Base-by-base conservation (phyloP, 345 rosid species). In the Psidium guajava region DNA sequence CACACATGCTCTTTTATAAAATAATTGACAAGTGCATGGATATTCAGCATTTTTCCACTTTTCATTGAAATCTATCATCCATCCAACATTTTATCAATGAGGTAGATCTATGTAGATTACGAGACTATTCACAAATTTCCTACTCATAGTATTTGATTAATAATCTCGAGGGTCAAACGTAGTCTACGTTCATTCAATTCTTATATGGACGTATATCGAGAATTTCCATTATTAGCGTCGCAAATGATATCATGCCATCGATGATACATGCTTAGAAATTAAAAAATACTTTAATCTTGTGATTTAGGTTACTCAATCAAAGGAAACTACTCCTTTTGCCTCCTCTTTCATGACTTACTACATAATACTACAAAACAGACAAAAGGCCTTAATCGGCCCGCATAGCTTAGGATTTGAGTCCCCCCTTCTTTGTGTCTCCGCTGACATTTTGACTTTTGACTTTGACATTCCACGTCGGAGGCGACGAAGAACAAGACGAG, bases 81-180 rank as follows among this genome's bases (percentile, higher is more conserved):
- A 28, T 59, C 36, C 32, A 1, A 61, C 1, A 52, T 20, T 54
- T 54, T 18, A 16, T 54, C 56, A 20, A 20, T 6, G 6, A 8
- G 44, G 0, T 2, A 32, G 12, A 18, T 0, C 36, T 3, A 6
- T 32, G 5, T 32, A 32, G 6, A 64, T 15, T 28, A 61, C 42
- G 2, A 58, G 64, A 58, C 16, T 25, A 58, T 25, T 11, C 27
- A 28, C 36, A n/a, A 9, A n/a, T 59, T 27, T n/a, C 5, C 0
- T 0, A 0, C 22, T 14, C 3, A 61, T 3, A 3, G 32, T 7
- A 32, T 16, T 16, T 8, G 5, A 1, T 16, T 2, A 32, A 64
- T 32, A 64, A 64, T 16, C 24, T 3, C 6, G 3, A 64, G 22
- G 5, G 27, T 64, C 10, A 32, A 64, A 32, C 1, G 1, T 6